phyloP scores from a whole-genome alignment of 306 rosid species.

The Quillaja saponaria region DNA sequence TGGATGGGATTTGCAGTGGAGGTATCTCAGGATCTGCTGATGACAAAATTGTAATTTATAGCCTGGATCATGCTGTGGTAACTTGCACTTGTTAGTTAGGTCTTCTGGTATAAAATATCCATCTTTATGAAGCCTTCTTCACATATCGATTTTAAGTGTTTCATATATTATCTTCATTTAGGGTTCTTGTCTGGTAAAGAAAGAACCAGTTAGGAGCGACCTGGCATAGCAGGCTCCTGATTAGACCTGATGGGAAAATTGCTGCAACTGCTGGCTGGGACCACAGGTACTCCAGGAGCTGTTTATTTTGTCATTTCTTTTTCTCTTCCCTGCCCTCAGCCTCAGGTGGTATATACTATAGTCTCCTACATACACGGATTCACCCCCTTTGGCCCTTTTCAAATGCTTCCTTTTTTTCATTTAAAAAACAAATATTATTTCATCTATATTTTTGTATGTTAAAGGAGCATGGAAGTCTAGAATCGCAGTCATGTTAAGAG shows the following conservation, averaged over 20 bases:
- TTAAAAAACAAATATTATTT: too few relatives aligned
- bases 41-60: constrained; percentile 67
- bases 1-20: constrained; percentile 77
- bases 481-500: too few relatives aligned
- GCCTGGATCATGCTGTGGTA: constrained; percentile 88
- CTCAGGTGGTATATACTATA: too few relatives aligned
- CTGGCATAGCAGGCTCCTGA: constrained; percentile 78
- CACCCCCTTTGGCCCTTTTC: too few relatives aligned
- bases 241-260: constrained; percentile 75
- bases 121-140: not conserved
- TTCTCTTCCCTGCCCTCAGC: not conserved
- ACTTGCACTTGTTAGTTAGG: constrained; percentile 16
- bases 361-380: too few relatives aligned
- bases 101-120: constrained; percentile 16
- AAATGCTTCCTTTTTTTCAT: too few relatives aligned
- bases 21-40: constrained; percentile 92
- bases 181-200: constrained; percentile 75
- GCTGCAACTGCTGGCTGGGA: constrained; percentile 98
- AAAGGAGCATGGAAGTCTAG: too few relatives aligned
- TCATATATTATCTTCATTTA: constrained; percentile 26
- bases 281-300: constrained; percentile 60
- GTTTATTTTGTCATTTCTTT: not conserved
- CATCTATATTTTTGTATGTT: too few relatives aligned
- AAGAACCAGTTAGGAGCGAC: constrained; percentile 79
- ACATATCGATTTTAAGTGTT: too few relatives aligned